Conservation (phyloP, 345 rosid species). For the Lepidium didymum region DNA sequence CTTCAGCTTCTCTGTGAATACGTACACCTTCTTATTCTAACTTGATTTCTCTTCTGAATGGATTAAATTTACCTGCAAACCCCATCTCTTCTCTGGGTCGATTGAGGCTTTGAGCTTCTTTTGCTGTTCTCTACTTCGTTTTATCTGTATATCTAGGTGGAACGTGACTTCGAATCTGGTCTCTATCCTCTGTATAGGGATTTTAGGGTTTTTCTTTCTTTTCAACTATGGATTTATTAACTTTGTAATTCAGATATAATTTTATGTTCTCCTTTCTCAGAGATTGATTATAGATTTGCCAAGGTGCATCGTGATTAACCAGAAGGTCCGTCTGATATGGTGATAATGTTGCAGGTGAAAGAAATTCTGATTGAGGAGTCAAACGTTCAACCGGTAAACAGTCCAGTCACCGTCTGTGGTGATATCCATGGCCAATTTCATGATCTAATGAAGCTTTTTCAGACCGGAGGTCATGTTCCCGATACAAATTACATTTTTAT, state of each 20-base stretch:
- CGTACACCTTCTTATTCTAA: conserved; percentile 29
- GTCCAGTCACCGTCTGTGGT: conserved; percentile 98
- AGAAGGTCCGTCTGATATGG: background rate
- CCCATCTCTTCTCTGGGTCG: background rate
- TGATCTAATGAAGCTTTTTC: conserved; percentile 97
- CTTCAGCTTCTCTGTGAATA: conserved; percentile 99
- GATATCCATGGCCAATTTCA: conserved; percentile 99
- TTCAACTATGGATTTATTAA: background rate
- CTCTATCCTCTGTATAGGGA: background rate
- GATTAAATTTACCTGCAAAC: background rate
- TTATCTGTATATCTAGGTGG: background rate
- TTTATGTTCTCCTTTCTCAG: background rate
- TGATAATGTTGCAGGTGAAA: conserved; percentile 53
- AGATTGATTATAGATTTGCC: background rate
- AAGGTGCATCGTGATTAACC: background rate
- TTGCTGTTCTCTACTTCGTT: background rate
- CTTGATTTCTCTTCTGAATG: conserved; percentile 1
- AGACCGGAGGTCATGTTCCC: conserved; percentile 96
- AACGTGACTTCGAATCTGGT: conserved; percentile 14
- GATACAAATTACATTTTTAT: conserved; percentile 97
- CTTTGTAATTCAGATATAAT: background rate
- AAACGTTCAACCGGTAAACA: conserved; percentile 97
- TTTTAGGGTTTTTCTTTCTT: conserved; percentile 12
- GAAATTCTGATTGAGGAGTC: conserved; percentile 96
- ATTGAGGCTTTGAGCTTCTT: background rate